A percentile compares a stretch with the other conserved stretches of the same genome.
These are phyloP conservation scores for Dorcoceras hygrometricum DNA, from an alignment of 257 asterid genomes.

Conservation along the genomic window DNA sequence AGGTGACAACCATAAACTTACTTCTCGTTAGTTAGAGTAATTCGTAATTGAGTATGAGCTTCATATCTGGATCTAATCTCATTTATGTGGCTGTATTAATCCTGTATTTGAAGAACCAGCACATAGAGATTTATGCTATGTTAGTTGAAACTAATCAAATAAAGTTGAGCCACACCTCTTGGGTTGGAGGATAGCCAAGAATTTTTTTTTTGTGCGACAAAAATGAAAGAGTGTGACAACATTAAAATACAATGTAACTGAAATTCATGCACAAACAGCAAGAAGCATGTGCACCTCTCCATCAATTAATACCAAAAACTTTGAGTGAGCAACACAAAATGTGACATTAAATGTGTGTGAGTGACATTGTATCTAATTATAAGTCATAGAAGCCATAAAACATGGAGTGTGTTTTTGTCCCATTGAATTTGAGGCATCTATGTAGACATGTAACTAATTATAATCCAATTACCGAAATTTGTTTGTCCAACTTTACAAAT, in stretches of 20 bases:
- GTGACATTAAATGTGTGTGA: neutral
- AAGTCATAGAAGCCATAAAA: constrained; percentile 28
- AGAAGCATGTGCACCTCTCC: constrained; percentile 30
- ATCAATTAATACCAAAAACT: constrained; percentile 3
- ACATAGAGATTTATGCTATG: no score
- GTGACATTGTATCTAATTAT: neutral
- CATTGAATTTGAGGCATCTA: neutral
- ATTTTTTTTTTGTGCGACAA: constrained; percentile 25
- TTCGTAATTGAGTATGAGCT: no score
- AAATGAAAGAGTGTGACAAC: constrained; percentile 9
- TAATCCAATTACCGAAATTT: constrained; percentile 2
- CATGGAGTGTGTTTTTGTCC: constrained; percentile 31
- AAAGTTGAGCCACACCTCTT: neutral
- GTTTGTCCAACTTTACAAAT: no score
- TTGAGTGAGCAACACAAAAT: neutral
- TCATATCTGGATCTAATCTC: no score
- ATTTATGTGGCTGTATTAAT: no score
- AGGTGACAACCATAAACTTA: no score
- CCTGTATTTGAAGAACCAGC: no score
- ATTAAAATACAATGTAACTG: neutral
- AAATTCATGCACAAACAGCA: constrained; percentile 11
- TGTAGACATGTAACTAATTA: constrained; percentile 9
- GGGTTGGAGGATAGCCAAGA: neutral
- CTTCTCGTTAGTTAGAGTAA: no score
- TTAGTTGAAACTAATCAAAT: neutral